Evolutionary conservation across 768 basidiomycete species (phyloP).

Genomic region (Baorangia bicolor): DNA sequence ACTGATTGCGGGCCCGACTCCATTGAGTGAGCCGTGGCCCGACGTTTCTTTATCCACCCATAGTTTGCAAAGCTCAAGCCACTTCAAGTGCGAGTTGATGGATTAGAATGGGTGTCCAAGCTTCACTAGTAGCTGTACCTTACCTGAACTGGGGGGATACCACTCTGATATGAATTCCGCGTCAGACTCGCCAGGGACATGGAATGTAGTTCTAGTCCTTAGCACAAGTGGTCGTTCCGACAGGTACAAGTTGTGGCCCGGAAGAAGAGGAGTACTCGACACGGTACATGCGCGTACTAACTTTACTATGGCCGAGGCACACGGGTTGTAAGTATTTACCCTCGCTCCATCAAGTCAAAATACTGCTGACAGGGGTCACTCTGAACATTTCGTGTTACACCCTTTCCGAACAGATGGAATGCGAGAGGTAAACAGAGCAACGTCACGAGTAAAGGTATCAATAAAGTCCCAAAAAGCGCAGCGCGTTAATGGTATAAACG

Average conservation of each 20-base stretch:
- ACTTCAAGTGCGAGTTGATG: conserved; percentile 41
- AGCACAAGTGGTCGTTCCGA: not conserved
- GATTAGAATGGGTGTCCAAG: conserved; percentile 1
- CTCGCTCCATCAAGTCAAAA: not conserved
- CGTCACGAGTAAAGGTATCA: not conserved
- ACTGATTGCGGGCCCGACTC: conserved; percentile 58
- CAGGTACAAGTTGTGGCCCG: not conserved
- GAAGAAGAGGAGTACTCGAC: not conserved
- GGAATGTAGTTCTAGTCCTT: not conserved
- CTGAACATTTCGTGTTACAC: not conserved
- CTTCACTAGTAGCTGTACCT: conserved; percentile 20
- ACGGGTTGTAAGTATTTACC: not conserved
- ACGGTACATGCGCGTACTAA: not conserved
- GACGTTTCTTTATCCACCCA: conserved; percentile 50
- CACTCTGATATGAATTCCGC: conserved; percentile 71
- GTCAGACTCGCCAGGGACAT: conserved; percentile 75
- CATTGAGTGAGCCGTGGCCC: conserved; percentile 36
- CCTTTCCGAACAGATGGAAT: not conserved
- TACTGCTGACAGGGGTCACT: not conserved
- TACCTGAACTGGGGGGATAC: conserved; percentile 64
- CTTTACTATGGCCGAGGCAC: too few species aligned
- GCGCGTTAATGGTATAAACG: not conserved
- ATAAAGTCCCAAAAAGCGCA: not conserved
- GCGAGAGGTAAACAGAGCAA: not conserved
- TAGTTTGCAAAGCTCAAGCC: conserved; percentile 64